phyloP scores from a whole-genome alignment of 73 alveolate genomes.

The Tetrahymena thermophila region DNA sequence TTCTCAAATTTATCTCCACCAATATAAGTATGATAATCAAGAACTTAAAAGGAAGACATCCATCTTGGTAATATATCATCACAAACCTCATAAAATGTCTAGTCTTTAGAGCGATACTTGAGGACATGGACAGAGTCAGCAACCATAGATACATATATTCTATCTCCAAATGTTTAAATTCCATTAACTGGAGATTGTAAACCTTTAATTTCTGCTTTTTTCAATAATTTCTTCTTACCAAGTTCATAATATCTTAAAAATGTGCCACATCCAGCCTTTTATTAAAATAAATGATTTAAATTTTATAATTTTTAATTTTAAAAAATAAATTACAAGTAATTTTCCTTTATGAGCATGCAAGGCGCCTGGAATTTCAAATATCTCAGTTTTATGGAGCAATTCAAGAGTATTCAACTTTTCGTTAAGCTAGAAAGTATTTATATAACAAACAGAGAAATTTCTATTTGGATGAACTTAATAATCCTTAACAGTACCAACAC shows the following conservation, averaged over 20 bases:
- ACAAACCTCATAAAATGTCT: constrained; percentile 82
- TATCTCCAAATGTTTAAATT: constrained; percentile 77
- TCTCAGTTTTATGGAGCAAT: constrained; percentile 76
- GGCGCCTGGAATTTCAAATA: constrained; percentile 88
- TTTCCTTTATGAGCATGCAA: constrained; percentile 82
- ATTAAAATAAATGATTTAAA: background rate
- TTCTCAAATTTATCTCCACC: constrained; percentile 97
- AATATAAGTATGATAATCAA: constrained; percentile 94
- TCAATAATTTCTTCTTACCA: constrained; percentile 91
- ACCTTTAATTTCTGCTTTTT: constrained; percentile 83
- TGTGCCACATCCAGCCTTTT: constrained; percentile 76
- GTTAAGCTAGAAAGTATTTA: constrained; percentile 64
- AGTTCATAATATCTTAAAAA: constrained; percentile 89
- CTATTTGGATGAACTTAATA: constrained; percentile 47
- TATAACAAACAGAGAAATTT: constrained; percentile 51
- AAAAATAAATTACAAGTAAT: constrained; percentile 51
- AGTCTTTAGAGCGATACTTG: constrained; percentile 78
- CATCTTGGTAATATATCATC: constrained; percentile 97
- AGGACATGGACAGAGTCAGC: constrained; percentile 87
- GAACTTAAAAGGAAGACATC: constrained; percentile 71
- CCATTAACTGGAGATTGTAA: constrained; percentile 55
- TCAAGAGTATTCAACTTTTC: constrained; percentile 57
- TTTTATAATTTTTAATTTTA: background rate
- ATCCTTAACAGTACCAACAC: constrained; percentile 72
- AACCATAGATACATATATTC: constrained; percentile 85